phyloP scores from a whole-genome alignment of 2,329 filamentous ascomycete genomes.

The Clathrospora elynae region DNA sequence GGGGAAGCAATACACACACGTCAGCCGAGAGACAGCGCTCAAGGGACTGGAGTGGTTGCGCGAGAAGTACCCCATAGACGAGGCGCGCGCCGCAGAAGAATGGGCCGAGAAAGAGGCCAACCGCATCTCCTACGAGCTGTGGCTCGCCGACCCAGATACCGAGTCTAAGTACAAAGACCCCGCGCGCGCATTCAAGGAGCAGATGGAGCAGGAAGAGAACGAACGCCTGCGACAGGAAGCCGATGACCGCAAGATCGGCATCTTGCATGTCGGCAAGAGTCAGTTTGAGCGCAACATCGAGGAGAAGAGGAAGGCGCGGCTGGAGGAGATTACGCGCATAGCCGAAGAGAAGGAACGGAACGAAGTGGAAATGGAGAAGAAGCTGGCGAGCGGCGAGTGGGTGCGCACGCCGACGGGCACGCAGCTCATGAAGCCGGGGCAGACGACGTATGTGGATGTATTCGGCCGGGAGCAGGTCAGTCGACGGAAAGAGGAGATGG shows the following conservation, averaged over 20 bases:
- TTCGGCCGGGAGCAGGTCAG: constrained; percentile 43
- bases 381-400: constrained; percentile 42
- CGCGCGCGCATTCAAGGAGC: constrained; percentile 39
- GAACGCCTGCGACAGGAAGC: constrained; percentile 27
- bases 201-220: constrained; percentile 42
- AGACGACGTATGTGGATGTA: constrained; percentile 41
- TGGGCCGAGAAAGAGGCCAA: constrained; percentile 49
- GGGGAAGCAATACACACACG: constrained; percentile 34
- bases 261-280: constrained; percentile 41
- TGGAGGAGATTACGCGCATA: constrained; percentile 36
- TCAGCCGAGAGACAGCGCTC: constrained; percentile 34
- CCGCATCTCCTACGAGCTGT: constrained; percentile 46
- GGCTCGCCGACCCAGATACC: constrained; percentile 46
- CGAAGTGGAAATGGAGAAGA: constrained; percentile 38
- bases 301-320: constrained; percentile 37
- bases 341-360: constrained; percentile 42
- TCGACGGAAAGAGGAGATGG: constrained; percentile 34
- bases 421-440: constrained; percentile 45
- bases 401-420: constrained; percentile 41
- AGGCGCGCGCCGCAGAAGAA: constrained; percentile 47
- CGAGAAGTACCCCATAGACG: constrained; percentile 46
- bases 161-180: constrained; percentile 48
- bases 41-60: constrained; percentile 47
- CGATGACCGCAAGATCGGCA: constrained; percentile 40
- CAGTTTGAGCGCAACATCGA: constrained; percentile 45